phyloP scores from a whole-genome alignment of 257 asterid genomes.

The Ehretia macrophylla region DNA sequence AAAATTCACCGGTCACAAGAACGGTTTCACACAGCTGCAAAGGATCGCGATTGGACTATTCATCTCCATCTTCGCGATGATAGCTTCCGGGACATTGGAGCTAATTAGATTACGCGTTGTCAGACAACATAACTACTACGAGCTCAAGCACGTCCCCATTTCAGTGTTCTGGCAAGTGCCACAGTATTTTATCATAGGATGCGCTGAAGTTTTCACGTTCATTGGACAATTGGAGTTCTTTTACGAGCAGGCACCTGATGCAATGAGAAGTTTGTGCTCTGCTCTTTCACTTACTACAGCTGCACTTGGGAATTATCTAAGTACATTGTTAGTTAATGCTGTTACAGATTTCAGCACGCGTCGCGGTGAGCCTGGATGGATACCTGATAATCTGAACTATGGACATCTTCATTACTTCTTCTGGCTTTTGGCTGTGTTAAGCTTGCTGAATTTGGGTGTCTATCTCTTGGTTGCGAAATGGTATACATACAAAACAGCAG shows the following conservation, averaged over 20 bases:
- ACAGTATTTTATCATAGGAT: slow-evolving; percentile 60
- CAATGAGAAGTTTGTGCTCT: slow-evolving; percentile 57
- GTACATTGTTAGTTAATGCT: slow-evolving; percentile 44
- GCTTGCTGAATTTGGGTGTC: slow-evolving; percentile 44
- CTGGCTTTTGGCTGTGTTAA: slow-evolving; percentile 62
- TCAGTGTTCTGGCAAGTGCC: slow-evolving; percentile 70
- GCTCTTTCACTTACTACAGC: slow-evolving; percentile 56
- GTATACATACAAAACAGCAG: slow-evolving; percentile 35
- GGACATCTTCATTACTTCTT: slow-evolving; percentile 52
- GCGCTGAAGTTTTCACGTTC: slow-evolving; percentile 58
- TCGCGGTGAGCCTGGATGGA: slow-evolving; percentile 55
- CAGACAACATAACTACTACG: slow-evolving; percentile 28
- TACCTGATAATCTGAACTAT: slow-evolving; percentile 56
- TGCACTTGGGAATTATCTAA: slow-evolving; percentile 53
- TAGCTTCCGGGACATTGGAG: slow-evolving; percentile 44
- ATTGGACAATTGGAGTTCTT: slow-evolving; percentile 62
- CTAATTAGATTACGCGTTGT: slow-evolving; percentile 33
- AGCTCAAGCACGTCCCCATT: slow-evolving; percentile 35
- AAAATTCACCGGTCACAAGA: slow-evolving; percentile 42
- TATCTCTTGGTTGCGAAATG: slow-evolving; percentile 42
- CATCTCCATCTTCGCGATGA: slow-evolving; percentile 54
- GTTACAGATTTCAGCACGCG: slow-evolving; percentile 44
- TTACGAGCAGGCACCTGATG: slow-evolving; percentile 66
- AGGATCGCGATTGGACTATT: slow-evolving; percentile 57
- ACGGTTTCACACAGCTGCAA: slow-evolving; percentile 69